These are phyloP conservation scores for Rhamnella rubrinervis DNA, from an alignment of 331 rosid genomes.

Conservation along the genomic window DNA sequence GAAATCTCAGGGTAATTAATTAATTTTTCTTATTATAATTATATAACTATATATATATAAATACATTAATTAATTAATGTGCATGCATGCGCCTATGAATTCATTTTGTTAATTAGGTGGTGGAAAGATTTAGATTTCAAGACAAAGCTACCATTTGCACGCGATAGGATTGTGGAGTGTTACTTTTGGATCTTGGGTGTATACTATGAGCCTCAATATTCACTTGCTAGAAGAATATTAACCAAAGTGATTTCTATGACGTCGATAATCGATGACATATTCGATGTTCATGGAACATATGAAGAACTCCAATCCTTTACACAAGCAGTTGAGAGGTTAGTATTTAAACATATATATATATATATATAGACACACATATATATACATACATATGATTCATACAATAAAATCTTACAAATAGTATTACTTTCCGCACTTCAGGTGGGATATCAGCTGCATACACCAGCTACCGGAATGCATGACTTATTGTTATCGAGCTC, in stretches of 20 bases:
- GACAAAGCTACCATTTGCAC: slow-evolving; percentile 22
- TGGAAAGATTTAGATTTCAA: slow-evolving; percentile 34
- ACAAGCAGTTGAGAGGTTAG: too few species aligned
- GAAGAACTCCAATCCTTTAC: slow-evolving; percentile 26
- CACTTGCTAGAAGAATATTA: slow-evolving; percentile 13
- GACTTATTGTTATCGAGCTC: slow-evolving; percentile 17
- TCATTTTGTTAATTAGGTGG: slow-evolving; percentile 23
- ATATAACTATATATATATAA: too few species aligned
- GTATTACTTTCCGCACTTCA: background rate
- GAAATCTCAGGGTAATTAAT: background rate
- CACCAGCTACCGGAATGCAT: slow-evolving; percentile 31
- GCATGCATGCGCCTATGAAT: too few species aligned
- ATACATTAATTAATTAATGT: too few species aligned
- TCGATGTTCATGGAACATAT: slow-evolving; percentile 33
- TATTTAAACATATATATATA: too few species aligned
- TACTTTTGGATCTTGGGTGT: slow-evolving; percentile 33
- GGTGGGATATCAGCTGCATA: slow-evolving; percentile 26
- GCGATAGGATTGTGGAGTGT: slow-evolving; percentile 33
- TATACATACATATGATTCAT: too few species aligned
- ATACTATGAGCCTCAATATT: slow-evolving; percentile 32
- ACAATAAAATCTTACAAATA: too few species aligned
- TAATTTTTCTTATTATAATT: background rate
- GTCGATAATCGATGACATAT: slow-evolving; percentile 26
- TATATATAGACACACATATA: too few species aligned
- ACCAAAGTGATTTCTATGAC: slow-evolving; percentile 19